Evolutionary conservation across 768 basidiomycete species (phyloP).

Genomic region (Termitomyces sp.): DNA sequence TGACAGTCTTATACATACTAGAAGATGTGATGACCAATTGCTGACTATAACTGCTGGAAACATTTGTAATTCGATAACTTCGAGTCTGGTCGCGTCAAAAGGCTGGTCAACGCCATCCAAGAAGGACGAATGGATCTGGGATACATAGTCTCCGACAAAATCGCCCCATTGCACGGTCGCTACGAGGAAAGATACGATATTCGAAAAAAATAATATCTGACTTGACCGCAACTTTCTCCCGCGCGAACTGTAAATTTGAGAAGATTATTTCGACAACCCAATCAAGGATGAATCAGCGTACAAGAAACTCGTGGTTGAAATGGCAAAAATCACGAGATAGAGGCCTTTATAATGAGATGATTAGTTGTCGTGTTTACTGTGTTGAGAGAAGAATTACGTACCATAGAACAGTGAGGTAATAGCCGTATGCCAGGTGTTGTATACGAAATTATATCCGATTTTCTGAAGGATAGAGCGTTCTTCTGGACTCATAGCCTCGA

Average conservation of each 20-base stretch:
- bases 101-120: neutral
- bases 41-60: neutral
- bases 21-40: constrained; percentile 3
- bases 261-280: neutral
- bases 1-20: neutral
- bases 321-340: neutral
- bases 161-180: neutral
- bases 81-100: neutral
- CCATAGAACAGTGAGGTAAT: neutral
- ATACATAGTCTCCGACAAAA: constrained; percentile 2
- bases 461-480: neutral
- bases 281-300: neutral
- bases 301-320: neutral
- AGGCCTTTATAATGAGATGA: neutral
- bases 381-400: neutral
- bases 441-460: neutral
- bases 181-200: neutral
- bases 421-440: neutral
- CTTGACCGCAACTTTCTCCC: neutral
- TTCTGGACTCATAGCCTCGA: neutral
- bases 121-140: neutral
- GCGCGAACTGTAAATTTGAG: neutral
- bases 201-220: neutral
- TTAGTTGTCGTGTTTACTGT: neutral
- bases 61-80: neutral